Base-by-base conservation (phyloP, 129 eudicot genomes). In the Artemisia annua region DNA sequence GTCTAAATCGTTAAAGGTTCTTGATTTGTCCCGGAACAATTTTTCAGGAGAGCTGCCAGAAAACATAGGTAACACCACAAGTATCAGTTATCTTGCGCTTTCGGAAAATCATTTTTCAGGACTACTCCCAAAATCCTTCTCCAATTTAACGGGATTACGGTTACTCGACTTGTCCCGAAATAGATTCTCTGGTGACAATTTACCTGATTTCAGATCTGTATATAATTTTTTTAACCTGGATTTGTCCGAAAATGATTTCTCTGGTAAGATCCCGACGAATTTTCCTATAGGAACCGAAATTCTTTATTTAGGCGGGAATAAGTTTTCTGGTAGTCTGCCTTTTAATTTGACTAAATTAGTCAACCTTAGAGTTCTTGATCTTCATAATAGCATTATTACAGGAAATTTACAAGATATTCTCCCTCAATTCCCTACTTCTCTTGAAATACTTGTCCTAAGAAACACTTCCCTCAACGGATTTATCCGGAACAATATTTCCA, bases 311-410 rank as follows among this genome's bases (percentile, higher is more conserved):
- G 86, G 82, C 2, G 58, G 70, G 10, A 85, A 85, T 24, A 74
- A 85, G 12, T 85, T 85, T 58, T 85, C 84, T 0, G 86, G 89
- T 3, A 28, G 39, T 9, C 48, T 85, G 57, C 84, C 86, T 46
- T 12, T 12, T 54, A 67, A 75, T 30, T 69, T 85, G 24, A 75
- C 77, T 11, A 74, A 67, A 5, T 28, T 81, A 32, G 78, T 16
- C 13, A 56, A 66, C 24, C 84, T 85, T 3, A 65, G 63, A 56
- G 74, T 50, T 19, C 86, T 85, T 0, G 89, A 81, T 82, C 84
- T 85, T 28, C 84, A 75, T 16, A 82, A 79, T 67, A 81, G 81
- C 61, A 55, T 63, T 13, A 78, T 85, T 16, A 19, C 65, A 2
- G 84, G 84, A 5, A 53, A 75, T 19, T 1, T 75, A 14, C 84